Percentiles rank a stretch among this genome's conserved stretches.
Evolutionary conservation across 192 early-diverging fungal species (phyloP).

Genomic region (Umbelopsis vinacea): DNA sequence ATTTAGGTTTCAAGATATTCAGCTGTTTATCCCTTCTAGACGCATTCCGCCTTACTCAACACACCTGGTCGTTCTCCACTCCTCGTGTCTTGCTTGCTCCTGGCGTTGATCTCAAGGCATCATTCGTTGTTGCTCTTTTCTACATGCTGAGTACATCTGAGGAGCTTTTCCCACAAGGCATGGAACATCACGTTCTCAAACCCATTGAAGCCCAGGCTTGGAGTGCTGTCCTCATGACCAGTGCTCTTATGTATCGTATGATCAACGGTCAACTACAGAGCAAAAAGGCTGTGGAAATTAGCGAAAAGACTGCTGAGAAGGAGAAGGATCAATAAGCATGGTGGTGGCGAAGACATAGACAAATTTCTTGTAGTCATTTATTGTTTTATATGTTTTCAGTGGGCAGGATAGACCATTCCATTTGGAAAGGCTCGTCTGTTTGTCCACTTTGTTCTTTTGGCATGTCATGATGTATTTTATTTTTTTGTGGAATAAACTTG

Average conservation of each 20-base stretch:
- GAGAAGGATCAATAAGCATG: constrained; percentile 6
- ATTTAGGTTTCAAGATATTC: background rate
- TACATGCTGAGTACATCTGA: constrained; percentile 32
- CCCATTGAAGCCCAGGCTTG: constrained; percentile 35
- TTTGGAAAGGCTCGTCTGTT: too few relatives aligned
- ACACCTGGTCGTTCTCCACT: constrained; percentile 39
- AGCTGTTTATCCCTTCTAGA: constrained; percentile 4
- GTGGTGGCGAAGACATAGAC: background rate
- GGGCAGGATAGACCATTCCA: too few relatives aligned
- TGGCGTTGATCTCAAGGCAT: constrained; percentile 31
- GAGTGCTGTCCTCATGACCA: constrained; percentile 25
- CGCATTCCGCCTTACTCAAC: constrained; percentile 39
- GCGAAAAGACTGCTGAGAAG: background rate
- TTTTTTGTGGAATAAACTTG: too few relatives aligned
- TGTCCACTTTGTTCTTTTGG: too few relatives aligned
- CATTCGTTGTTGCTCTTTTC: constrained; percentile 34
- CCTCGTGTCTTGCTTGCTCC: constrained; percentile 33
- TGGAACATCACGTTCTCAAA: constrained; percentile 17
- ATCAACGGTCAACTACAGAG: background rate
- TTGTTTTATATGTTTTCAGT: too few relatives aligned
- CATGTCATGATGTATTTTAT: too few relatives aligned
- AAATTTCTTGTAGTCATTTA: background rate
- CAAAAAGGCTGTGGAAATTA: background rate
- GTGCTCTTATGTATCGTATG: constrained; percentile 26
- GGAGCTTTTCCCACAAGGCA: constrained; percentile 20